A percentile compares a stretch with the other conserved stretches of the same genome.
These are phyloP conservation scores for Trichoderma gracile DNA, from an alignment of 2,329 filamentous ascomycete species.

Conservation along the genomic window DNA sequence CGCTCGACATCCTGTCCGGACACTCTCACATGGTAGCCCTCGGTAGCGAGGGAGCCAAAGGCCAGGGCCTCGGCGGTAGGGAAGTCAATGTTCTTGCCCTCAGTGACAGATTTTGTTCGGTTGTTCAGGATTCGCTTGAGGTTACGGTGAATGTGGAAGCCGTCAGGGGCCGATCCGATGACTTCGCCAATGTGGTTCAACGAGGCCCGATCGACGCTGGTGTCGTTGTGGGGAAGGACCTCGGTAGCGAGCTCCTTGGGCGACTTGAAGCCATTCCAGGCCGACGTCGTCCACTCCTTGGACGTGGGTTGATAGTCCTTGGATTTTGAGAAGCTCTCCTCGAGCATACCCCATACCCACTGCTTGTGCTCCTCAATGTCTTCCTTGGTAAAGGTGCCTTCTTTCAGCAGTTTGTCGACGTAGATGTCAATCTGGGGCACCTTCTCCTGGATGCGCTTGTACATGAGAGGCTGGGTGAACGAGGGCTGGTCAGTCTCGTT, in stretches of 20 bases:
- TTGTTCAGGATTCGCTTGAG: slow-evolving; percentile 91
- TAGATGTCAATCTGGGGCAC: slow-evolving; percentile 87
- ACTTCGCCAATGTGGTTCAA: slow-evolving; percentile 80
- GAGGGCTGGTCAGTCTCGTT: slow-evolving; percentile 99
- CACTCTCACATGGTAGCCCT: slow-evolving; percentile 95
- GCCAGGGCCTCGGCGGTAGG: slow-evolving; percentile 94
- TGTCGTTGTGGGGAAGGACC: slow-evolving; percentile 87
- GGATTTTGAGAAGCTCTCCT: slow-evolving; percentile 95
- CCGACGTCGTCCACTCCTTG: slow-evolving; percentile 97
- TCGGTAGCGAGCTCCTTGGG: slow-evolving; percentile 96
- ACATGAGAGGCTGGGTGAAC: slow-evolving; percentile 99
- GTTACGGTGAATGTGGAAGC: slow-evolving; percentile 89
- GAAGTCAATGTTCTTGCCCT: slow-evolving; percentile 97
- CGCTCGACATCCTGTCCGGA: slow-evolving; percentile 99
- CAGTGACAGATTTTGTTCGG: slow-evolving; percentile 86
- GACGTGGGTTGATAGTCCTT: slow-evolving; percentile 96
- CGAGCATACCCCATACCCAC: slow-evolving; percentile 99
- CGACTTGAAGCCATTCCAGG: slow-evolving; percentile 99
- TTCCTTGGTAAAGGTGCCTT: slow-evolving; percentile 94
- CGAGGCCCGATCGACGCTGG: slow-evolving; percentile 70
- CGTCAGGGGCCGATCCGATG: slow-evolving; percentile 77
- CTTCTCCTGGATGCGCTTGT: slow-evolving; percentile 91
- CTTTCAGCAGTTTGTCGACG: slow-evolving; percentile 82
- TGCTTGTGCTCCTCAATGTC: slow-evolving; percentile 99
- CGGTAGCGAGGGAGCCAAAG: slow-evolving; percentile 85